Evolutionary conservation across 225 moss, liverwort and hornwort species (phyloP), one percentile per base, ranked within the genome.

Genomic region (Marchantia paleacea): DNA sequence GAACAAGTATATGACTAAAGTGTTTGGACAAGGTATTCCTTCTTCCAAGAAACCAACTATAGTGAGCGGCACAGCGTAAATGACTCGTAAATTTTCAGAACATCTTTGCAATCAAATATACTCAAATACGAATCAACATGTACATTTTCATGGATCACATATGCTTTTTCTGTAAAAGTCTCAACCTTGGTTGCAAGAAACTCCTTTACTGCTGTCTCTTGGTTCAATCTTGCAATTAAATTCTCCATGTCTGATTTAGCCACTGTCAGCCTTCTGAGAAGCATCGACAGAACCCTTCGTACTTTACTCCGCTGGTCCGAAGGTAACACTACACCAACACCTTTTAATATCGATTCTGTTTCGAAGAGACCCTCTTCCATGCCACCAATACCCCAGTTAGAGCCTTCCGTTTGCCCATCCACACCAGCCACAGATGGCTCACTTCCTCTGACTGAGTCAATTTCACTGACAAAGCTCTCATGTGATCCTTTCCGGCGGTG

Each of bases 141-240:
- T 76, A 8, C 31, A 30, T 0, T 75, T 24, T 48, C 63, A 54
- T 54, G 29, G 4, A 25, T 39, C 19, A 30, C 48, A 22, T 62
- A 31, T 49, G 24, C 68, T 14, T 78, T 52, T 52, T 52, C 12
- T 52, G 3, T 52, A 49, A 51, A 72, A 72, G 0, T 4, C 1
- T 55, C 72, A 68, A 95, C 99, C 99, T 99, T 99, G 9, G 91
- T 89, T 60, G 92, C 83, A 18, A 99, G 88, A 82, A 99, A 99
- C 82, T 94, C 99, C 86, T 99, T 99, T 28, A 99, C 94, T 70
- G 95, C 92, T 80, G 94, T 99, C 88, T 99, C 99, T 85, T 99
- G 99, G 75, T 89, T 91, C 90, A 92, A 58, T 52, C 99, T 93
- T 68, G 91, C 95, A 80, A 91, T 86, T 73, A 95, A 82, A 80